phyloP scores from a whole-genome alignment of 2,329 filamentous ascomycete species.

The Alternaria sp. region DNA sequence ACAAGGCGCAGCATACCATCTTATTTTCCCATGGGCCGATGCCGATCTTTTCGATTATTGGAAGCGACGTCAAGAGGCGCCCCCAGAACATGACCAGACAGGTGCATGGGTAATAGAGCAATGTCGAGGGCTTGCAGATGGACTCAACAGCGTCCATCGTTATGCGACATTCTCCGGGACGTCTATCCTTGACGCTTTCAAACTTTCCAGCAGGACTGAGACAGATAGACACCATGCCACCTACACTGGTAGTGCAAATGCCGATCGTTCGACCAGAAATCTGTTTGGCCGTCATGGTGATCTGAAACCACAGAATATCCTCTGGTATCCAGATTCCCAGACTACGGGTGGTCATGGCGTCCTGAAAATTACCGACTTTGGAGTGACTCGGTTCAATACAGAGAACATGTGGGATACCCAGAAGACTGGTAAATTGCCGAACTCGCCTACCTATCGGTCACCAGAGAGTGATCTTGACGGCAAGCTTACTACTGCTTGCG shows the following conservation, averaged over 20 bases:
- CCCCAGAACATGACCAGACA: neutral
- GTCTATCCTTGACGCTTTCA: neutral
- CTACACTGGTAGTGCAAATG: neutral
- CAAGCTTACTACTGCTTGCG: slow-evolving; percentile 39
- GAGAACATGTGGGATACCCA: slow-evolving; percentile 3
- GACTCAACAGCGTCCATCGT: slow-evolving; percentile 7
- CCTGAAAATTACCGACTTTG: slow-evolving; percentile 49
- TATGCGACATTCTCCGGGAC: slow-evolving; percentile 7
- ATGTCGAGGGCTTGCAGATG: neutral
- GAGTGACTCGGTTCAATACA: slow-evolving; percentile 12
- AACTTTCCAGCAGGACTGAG: neutral
- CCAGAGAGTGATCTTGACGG: slow-evolving; percentile 46
- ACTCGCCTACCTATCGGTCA: slow-evolving; percentile 47
- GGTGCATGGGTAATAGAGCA: neutral
- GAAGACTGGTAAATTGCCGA: neutral
- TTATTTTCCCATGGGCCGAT: slow-evolving; percentile 20
- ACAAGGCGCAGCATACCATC: neutral
- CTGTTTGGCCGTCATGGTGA: slow-evolving; percentile 45
- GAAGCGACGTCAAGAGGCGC: neutral
- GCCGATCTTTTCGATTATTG: slow-evolving; percentile 10
- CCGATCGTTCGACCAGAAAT: neutral
- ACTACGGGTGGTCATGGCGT: slow-evolving; percentile 13
- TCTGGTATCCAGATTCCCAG: slow-evolving; percentile 33
- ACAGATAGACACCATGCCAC: neutral
- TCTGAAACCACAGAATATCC: slow-evolving; percentile 51